Percentiles rank a stretch among this genome's conserved stretches.
These are phyloP conservation scores for Neoconidiobolus thromboides DNA, from an alignment of 371 early-diverging fungal species.

Conservation along the genomic window DNA sequence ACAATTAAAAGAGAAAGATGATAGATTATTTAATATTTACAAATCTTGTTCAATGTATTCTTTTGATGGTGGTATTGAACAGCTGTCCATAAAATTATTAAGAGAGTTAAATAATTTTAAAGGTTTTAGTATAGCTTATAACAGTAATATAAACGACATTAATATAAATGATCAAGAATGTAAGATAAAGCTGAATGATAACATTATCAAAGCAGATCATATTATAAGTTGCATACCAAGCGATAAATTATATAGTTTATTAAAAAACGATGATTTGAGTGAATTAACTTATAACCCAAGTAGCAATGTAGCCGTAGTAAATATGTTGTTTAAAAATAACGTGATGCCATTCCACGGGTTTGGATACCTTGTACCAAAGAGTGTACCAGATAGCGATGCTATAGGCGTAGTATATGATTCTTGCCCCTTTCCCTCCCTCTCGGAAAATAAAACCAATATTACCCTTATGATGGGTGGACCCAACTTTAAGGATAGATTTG, in stretches of 20 bases:
- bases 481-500: conserved; percentile 21
- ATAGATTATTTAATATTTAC: conserved; percentile 35
- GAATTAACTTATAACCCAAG: conserved; percentile 22
- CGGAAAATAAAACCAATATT: conserved; percentile 10
- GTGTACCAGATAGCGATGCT: conserved; percentile 10
- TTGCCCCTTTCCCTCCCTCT: conserved; percentile 31
- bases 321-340: conserved; percentile 38
- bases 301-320: conserved; percentile 77
- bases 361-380: conserved; percentile 68
- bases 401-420: conserved; percentile 88
- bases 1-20: conserved; percentile 16
- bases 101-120: conserved; percentile 16
- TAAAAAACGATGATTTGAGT: not conserved
- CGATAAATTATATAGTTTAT: not conserved
- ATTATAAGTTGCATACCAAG: not conserved
- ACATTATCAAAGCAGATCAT: not conserved
- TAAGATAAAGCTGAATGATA: not conserved
- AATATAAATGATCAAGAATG: not conserved
- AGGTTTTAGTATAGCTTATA: not conserved
- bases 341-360: conserved; percentile 51
- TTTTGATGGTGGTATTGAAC: conserved; percentile 61
- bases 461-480: conserved; percentile 90
- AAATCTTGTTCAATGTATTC: conserved; percentile 51
- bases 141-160: not conserved
- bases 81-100: conserved; percentile 32